Conservation (phyloP, 83 land plant genomes). For the Diphasiastrum complanatum region DNA sequence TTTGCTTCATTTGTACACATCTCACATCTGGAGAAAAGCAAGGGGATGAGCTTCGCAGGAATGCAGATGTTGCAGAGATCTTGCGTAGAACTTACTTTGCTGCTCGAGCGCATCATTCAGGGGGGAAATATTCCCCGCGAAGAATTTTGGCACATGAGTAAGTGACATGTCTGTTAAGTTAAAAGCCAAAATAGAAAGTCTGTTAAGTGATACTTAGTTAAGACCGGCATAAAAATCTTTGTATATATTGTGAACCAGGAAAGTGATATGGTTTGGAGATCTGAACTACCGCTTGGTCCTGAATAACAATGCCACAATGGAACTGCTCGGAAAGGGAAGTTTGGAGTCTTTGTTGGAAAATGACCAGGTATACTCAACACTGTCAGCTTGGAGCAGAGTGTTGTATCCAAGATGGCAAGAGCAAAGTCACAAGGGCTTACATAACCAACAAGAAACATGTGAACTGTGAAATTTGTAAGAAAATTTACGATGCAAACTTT, state of each 20-base stretch:
- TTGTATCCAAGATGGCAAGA: too few species aligned
- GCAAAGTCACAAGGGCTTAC: too few species aligned
- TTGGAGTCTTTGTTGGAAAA: too few species aligned
- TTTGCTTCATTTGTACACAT: constrained; percentile 19
- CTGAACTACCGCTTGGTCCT: constrained; percentile 58
- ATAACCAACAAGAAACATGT: too few species aligned
- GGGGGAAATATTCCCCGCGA: not conserved
- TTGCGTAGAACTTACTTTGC: constrained; percentile 8
- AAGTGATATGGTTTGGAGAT: constrained; percentile 56
- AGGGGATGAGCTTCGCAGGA: constrained; percentile 14
- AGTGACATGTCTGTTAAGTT: not conserved
- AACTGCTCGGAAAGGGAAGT: too few species aligned
- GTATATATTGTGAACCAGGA: too few species aligned
- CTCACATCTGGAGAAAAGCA: constrained; percentile 15
- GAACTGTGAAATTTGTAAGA: too few species aligned
- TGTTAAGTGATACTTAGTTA: constrained; percentile 41
- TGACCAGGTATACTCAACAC: too few species aligned
- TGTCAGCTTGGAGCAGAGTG: too few species aligned
- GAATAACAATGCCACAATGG: too few species aligned
- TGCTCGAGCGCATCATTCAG: not conserved
- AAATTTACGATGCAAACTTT: too few species aligned
- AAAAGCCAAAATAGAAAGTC: constrained; percentile 15
- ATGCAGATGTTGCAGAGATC: constrained; percentile 14
- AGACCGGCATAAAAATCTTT: constrained; percentile 40
- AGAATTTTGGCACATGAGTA: not conserved